Evolutionary conservation across 2,329 filamentous ascomycete genomes (phyloP), one percentile per base, ranked within the genome.

Genomic region (Huntiella savannae): DNA sequence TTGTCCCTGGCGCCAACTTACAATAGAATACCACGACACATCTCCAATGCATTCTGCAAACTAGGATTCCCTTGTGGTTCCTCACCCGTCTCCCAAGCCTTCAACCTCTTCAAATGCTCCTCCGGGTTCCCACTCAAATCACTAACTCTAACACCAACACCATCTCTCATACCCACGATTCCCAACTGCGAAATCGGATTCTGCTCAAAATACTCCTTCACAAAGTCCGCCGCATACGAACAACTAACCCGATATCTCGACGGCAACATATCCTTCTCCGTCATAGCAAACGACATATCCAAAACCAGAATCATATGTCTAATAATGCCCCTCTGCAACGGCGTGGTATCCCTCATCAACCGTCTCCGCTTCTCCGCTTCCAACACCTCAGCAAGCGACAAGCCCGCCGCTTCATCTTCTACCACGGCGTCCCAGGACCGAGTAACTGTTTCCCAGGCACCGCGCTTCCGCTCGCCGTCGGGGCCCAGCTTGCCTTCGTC

Each of bases 181-280:
- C 82, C 87, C 48, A 98, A 73, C 63, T 98, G 91, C 7, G 86
- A 93, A 53, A 98, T 96, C 8, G 91, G 91, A 56, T 98, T 98
- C 62, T 98, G 91, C 62, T 96, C 91, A 58, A 96, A 98, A 63
- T 85, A 98, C 60, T 95, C 88, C 49, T 79, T 73, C 42, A 96
- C 81, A 61, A 96, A 98, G 48, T 86, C 80, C 52, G 80, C 75
- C 12, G 86, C 81, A 61, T 86, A 92, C 52, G 78, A 78, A 56
- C 95, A 70, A 45, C 79, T 81, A 32, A 95, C 72, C 34, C 86
- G 72, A 61, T 88, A 87, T 50, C 88, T 75, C 38, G 79, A 94
- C 4, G 91, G 91, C 19, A 91, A 75, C 53, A 96, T 70, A 58
- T 98, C 91, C 62, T 96, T 96, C 62, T 96, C 87, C 4, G 76